Percentiles rank a stretch among this genome's conserved stretches.
Conservation (phyloP, 2,329 filamentous ascomycete species). For the Penicillium glabrum region DNA sequence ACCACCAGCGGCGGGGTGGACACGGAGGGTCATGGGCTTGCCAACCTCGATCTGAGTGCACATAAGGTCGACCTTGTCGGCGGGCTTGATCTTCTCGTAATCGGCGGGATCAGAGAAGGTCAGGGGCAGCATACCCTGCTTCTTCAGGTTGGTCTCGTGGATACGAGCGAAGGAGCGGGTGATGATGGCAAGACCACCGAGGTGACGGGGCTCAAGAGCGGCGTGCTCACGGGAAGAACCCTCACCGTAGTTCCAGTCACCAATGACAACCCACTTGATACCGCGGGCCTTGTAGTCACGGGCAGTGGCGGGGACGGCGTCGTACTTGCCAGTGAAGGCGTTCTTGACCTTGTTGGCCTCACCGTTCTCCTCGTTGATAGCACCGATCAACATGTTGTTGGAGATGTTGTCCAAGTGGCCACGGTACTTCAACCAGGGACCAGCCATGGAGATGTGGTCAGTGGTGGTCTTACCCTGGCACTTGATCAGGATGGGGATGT, state of each 20-base stretch:
- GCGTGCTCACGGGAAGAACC: slow-evolving; percentile 97
- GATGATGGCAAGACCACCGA: slow-evolving; percentile 96
- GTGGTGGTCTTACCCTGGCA: slow-evolving; percentile 93
- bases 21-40: slow-evolving; percentile 86
- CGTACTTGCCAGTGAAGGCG: slow-evolving; percentile 77
- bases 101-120: slow-evolving; percentile 93
- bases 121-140: slow-evolving; percentile 99
- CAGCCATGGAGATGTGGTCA: slow-evolving; percentile 93
- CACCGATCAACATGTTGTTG: slow-evolving; percentile 95
- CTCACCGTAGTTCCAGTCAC: slow-evolving; percentile 99
- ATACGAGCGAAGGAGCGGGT: slow-evolving; percentile 96
- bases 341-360: slow-evolving; percentile 99
- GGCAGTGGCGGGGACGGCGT: slow-evolving; percentile 87
- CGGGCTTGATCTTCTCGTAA: slow-evolving; percentile 93
- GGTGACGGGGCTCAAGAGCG: slow-evolving; percentile 93
- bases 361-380: slow-evolving; percentile 91
- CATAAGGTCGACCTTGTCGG: slow-evolving; percentile 87
- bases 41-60: slow-evolving; percentile 88
- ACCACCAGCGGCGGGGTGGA: slow-evolving; percentile 82
- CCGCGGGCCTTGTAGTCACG: slow-evolving; percentile 98
- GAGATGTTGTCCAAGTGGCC: slow-evolving; percentile 97
- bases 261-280: slow-evolving; percentile 94
- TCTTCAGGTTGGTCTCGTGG: slow-evolving; percentile 99
- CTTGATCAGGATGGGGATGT: slow-evolving; percentile 95
- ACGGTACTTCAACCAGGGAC: slow-evolving; percentile 99